Base-by-base conservation (phyloP, 2,329 filamentous ascomycete species). In the Delphinella strobiligena region DNA sequence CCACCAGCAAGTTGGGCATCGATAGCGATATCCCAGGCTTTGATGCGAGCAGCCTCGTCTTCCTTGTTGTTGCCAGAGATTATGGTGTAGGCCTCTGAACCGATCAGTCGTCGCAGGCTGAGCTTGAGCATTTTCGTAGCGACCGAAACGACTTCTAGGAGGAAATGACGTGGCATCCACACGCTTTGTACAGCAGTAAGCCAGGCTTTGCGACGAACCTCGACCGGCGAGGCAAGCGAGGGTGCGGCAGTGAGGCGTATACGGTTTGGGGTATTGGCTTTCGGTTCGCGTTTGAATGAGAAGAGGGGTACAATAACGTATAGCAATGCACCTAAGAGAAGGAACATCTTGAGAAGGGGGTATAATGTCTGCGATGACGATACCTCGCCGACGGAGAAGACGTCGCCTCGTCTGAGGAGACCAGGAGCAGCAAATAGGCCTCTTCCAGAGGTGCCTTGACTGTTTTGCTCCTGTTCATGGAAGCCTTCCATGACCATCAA, bases 1-100 rank as follows among this genome's bases (percentile, higher is more conserved):
- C 89, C 88, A 31, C 89, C 89, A 8, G 85, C 85, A 15, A 96
- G 71, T 58, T 95, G 89, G 18, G 89, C 87, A 59, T 96, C 89
- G 40, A 95, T 73, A 11, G 88, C 88, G 52, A 94, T 94, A 24
- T 81, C 75, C 89, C 89, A 96, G 0, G 87, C 85, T 62, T 93
- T 91, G 52, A 93, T 74, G 19, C 89, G 76, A 5, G 85, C 88
- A 37, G 74, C 75, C 58, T 95, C 89, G 57, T 93, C 80, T 42
- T 94, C 86, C 49, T 82, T 78, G 2, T 81, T 89, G 35, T 82
- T 74, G 0, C 86, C 85, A 2, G 83, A 89, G 30, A 93, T 63
- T 54, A 78, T 71, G 41, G 87, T 80, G 56, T 91, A 95, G 8
- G 80, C 69, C 19, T 80, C 73, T 49, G 78, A 72, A 30, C 89